phyloP scores from a whole-genome alignment of 2,329 filamentous ascomycete species.

The Cladosporium sp. region DNA sequence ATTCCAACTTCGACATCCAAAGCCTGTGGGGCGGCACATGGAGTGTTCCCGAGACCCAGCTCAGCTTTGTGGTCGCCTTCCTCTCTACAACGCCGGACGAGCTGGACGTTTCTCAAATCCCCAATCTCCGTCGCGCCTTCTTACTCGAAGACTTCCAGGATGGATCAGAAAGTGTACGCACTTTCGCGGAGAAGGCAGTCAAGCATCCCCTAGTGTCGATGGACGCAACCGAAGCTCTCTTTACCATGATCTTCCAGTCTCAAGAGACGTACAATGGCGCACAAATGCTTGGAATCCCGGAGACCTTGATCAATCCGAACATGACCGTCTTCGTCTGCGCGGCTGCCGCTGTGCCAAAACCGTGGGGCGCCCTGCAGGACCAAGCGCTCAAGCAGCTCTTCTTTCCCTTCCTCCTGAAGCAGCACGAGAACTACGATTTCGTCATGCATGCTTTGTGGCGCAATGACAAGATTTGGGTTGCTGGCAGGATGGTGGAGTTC shows the following conservation, averaged over 20 bases:
- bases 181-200: slow-evolving; percentile 62
- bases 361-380: slow-evolving; percentile 70
- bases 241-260: slow-evolving; percentile 58
- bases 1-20: slow-evolving; percentile 73
- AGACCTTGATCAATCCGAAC: slow-evolving; percentile 64
- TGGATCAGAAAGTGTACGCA: slow-evolving; percentile 55
- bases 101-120: slow-evolving; percentile 80
- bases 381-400: slow-evolving; percentile 76
- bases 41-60: slow-evolving; percentile 79
- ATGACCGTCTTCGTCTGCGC: slow-evolving; percentile 76
- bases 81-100: slow-evolving; percentile 69
- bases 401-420: slow-evolving; percentile 76
- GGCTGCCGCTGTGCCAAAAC: slow-evolving; percentile 70
- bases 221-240: slow-evolving; percentile 69
- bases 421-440: slow-evolving; percentile 74
- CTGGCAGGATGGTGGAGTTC: slow-evolving; percentile 70
- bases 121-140: slow-evolving; percentile 74
- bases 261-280: slow-evolving; percentile 54
- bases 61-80: slow-evolving; percentile 91
- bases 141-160: slow-evolving; percentile 60
- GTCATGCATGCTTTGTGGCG: slow-evolving; percentile 90
- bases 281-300: slow-evolving; percentile 55
- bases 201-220: slow-evolving; percentile 86
- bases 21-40: slow-evolving; percentile 82
- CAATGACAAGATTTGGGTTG: slow-evolving; percentile 84